Evolutionary conservation across 1,139 yeast genomes (phyloP), one percentile per base, ranked within the genome.

Genomic region (Barnettozyma hawaiiensis): DNA sequence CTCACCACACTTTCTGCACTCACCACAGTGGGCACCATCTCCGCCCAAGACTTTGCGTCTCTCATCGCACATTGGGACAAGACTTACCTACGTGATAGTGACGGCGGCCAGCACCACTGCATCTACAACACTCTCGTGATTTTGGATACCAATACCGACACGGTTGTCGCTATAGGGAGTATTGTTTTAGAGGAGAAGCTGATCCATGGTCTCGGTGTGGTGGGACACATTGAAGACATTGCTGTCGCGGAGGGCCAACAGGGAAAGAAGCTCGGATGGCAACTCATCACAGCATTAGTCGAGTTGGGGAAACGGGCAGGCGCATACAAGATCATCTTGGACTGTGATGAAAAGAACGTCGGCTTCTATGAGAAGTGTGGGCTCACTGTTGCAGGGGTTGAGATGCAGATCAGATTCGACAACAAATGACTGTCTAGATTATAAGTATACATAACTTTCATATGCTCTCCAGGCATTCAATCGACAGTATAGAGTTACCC

Each of bases 191-290:
- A 84, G 55, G 67, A 65, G 41, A 84, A 84, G 55, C 54, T 80
- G 46, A 80, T 83, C 11, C 97, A 90, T 61, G 76, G 70, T 39
- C 81, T 94, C 61, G 95, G 96, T 0, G 63, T 71, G 42, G 95
- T 87, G 11, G 98, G 97, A 5, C 98, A 92, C 64, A 84, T 92
- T 49, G 98, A 92, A 60, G 98, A 92, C 60, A 90, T 92, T 47
- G 85, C 97, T 1, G 96, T 92, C 6, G 75, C 79, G 27, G 62
- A 64, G 29, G 65, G 72, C 14, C 87, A 85, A 61, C 97, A 90
- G 58, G 98, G 98, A 8, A 81, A 82, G 60, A 76, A 78, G 52
- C 67, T 92, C 42, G 98, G 98, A 0, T 66, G 71, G 52, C 66
- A 72, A 15, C 63, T 92, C 65, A 85, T 92, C 53, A 65, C 70